Evolutionary conservation across 2,329 filamentous ascomycete genomes (phyloP).

Genomic region (Aaosphaeria pasadenensis): DNA sequence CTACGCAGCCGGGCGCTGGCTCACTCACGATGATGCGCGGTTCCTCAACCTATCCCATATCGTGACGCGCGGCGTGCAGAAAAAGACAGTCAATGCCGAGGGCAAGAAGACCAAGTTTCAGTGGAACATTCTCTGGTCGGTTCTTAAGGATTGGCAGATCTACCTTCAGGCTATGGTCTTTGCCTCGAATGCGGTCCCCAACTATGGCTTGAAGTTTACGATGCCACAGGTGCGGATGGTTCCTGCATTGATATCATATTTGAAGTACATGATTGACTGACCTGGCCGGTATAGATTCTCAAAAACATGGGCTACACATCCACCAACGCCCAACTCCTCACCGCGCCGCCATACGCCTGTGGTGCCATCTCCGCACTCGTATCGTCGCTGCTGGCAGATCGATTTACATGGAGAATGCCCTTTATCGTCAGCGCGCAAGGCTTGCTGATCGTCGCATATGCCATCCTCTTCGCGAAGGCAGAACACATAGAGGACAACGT

Average conservation of each 20-base stretch:
- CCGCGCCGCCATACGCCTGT: neutral
- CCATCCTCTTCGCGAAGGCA: slow-evolving; percentile 39
- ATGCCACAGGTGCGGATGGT: neutral
- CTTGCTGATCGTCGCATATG: slow-evolving; percentile 27
- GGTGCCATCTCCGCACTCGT: slow-evolving; percentile 22
- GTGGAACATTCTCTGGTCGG: slow-evolving; percentile 21
- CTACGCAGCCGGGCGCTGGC: slow-evolving; percentile 1
- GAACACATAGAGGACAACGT: slow-evolving; percentile 40
- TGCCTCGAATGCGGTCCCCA: slow-evolving; percentile 17
- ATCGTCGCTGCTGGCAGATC: slow-evolving; percentile 20
- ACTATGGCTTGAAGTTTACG: slow-evolving; percentile 37
- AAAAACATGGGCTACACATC: slow-evolving; percentile 1
- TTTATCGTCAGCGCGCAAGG: slow-evolving; percentile 30
- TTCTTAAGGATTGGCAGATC: slow-evolving; percentile 50
- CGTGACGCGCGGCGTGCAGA: slow-evolving; percentile 15
- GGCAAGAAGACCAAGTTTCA: neutral
- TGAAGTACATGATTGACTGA: neutral
- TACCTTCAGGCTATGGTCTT: slow-evolving; percentile 42
- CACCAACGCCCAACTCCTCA: neutral
- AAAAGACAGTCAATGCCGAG: neutral
- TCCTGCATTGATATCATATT: too few species aligned
- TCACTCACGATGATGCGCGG: slow-evolving; percentile 4
- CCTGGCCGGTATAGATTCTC: neutral
- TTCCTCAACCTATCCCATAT: slow-evolving; percentile 21
- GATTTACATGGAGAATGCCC: slow-evolving; percentile 22